phyloP scores from a whole-genome alignment of 768 basidiomycete genomes.

The Suillus cothurnatus region DNA sequence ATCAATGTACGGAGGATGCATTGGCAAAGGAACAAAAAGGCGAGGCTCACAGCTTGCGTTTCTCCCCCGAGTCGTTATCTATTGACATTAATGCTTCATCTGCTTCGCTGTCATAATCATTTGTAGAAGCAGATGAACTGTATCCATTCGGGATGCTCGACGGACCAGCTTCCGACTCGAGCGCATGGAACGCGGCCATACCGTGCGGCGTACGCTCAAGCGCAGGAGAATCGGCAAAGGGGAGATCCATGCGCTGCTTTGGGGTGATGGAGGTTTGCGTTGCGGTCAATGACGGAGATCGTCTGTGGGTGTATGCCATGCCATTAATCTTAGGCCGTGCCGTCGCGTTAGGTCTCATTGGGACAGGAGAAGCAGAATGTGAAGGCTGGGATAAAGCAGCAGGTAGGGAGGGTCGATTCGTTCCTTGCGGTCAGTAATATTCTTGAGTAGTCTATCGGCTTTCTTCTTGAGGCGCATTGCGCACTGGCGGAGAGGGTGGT shows the following conservation, averaged over 20 bases:
- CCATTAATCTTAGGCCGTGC: conserved; percentile 52
- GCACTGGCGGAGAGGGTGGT: conserved; percentile 84
- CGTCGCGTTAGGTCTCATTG: conserved; percentile 32
- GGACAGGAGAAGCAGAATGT: conserved; percentile 19
- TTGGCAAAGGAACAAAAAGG: not conserved
- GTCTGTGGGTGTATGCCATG: conserved; percentile 34
- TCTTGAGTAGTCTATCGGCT: conserved; percentile 81
- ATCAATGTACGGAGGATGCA: not conserved
- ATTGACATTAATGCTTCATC: conserved; percentile 34
- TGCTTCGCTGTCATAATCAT: conserved; percentile 40
- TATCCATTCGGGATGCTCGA: conserved; percentile 36
- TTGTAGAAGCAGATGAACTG: conserved; percentile 13
- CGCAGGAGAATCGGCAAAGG: conserved; percentile 69
- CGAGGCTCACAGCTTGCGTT: conserved; percentile 60
- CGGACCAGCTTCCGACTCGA: conserved; percentile 49
- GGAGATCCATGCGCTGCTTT: conserved; percentile 37
- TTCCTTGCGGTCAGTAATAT: conserved; percentile 89
- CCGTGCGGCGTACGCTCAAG: conserved; percentile 69
- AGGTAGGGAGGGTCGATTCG: conserved; percentile 70
- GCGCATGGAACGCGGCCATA: conserved; percentile 67
- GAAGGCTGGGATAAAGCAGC: conserved; percentile 38
- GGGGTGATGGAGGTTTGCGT: conserved; percentile 23
- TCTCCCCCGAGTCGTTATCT: conserved; percentile 51
- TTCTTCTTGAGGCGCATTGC: conserved; percentile 82
- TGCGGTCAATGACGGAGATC: conserved; percentile 41